Percentiles rank a stretch among this genome's conserved stretches.
Evolutionary conservation across 495 filamentous ascomycete genomes (phyloP).

Genomic region (Mytilinidion resinicola): DNA sequence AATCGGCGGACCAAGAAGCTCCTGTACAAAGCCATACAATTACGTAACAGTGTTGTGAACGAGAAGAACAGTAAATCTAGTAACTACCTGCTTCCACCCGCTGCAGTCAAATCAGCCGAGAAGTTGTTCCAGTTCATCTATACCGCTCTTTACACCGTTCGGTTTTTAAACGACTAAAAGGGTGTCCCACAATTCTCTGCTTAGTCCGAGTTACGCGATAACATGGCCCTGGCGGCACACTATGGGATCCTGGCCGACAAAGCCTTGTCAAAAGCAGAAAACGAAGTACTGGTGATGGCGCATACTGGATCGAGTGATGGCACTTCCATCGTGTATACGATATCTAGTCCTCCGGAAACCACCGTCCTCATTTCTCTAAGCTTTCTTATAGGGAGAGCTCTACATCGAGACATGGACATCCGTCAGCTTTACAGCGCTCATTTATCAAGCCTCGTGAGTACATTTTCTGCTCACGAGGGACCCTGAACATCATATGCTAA

Average conservation of each 20-base stretch:
- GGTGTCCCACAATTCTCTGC: too few species aligned
- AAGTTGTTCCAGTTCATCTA: slow-evolving; percentile 1
- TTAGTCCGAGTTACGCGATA: not conserved
- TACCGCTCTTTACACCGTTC: not conserved
- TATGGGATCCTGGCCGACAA: not conserved
- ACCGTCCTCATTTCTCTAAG: not conserved
- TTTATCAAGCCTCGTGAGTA: not conserved
- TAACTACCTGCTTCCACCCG: not conserved
- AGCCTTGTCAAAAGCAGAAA: not conserved
- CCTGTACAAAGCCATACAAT: not conserved
- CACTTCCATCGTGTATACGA: not conserved
- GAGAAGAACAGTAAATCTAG: not conserved
- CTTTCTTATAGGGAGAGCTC: not conserved
- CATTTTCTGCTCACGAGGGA: not conserved
- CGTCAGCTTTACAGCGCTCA: not conserved
- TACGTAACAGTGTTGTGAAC: not conserved
- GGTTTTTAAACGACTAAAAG: not conserved
- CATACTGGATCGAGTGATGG: not conserved
- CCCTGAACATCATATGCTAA: not conserved
- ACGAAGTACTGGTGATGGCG: not conserved
- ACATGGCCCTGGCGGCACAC: not conserved
- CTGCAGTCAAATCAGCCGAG: not conserved
- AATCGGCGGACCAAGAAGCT: not conserved
- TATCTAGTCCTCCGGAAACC: not conserved
- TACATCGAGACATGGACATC: not conserved